Base-by-base conservation (phyloP, 2,329 filamentous ascomycete genomes). In the Penicillium griseofulvum region DNA sequence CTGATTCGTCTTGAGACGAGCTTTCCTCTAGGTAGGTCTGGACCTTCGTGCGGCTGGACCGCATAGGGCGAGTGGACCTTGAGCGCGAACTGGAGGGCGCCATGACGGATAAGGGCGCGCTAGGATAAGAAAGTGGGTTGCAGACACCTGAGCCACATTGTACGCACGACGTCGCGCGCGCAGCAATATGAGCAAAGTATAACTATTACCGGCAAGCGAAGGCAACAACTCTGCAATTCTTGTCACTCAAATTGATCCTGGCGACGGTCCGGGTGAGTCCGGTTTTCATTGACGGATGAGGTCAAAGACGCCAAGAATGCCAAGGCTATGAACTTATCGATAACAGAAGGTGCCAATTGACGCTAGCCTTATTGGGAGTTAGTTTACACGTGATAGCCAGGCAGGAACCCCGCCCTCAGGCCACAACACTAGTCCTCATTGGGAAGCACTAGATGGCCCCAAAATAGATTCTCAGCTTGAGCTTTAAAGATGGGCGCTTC, bases 1-100 rank as follows among this genome's bases (percentile, higher is more conserved):
- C 60, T 53, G 29, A 60, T 54, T 61, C 66, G 14, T 70, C 66
- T 16, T 71, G 69, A 4, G 70, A 71, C 12, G 65, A 64, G 47
- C 66, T 71, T 17, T 72, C 68, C 59, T 76, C 74, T 36, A 72
- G 66, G 49, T 76, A 76, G 28, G 72, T 70, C 39, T 67, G 57
- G 28, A 76, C 68, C 49, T 64, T 65, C 9, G 64, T 70, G 52
- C 73, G 72, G 59, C 60, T 72, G 28, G 67, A 65, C 29, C 74
- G 72, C 37, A 73, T 53, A 17, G 73, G 73, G 12, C 71, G 69
- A 48, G 70, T 65, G 48, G 61, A 63, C 36, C 56, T 61, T 5
- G 62, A 45, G 33, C 57, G 59, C 31, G 61, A 57, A 38, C 64
- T 51, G 26, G 64, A 63, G 22, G 67, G 62, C 55, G 71, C 66